Percentiles rank a stretch among this genome's conserved stretches.
These are phyloP conservation scores for Nigrograna mackinnonii DNA, from an alignment of 2,329 filamentous ascomycete genomes.

Conservation along the genomic window DNA sequence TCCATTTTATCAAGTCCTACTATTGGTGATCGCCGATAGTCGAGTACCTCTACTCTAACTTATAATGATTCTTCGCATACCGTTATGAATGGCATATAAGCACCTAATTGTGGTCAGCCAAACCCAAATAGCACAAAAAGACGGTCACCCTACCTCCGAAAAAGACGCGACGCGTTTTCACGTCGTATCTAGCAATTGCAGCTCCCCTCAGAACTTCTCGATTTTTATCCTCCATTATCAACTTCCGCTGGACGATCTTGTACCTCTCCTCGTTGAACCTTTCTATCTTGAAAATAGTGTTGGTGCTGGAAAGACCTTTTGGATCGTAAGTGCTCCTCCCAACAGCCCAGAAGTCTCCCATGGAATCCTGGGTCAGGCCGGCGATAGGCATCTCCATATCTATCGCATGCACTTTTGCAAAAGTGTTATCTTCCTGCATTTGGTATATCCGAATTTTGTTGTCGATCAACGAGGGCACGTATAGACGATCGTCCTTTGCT, in stretches of 20 bases:
- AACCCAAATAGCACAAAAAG: no score
- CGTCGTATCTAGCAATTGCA: slow-evolving; percentile 6
- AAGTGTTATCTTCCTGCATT: neutral
- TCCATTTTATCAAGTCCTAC: no score
- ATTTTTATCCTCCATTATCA: slow-evolving; percentile 10
- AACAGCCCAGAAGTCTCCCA: slow-evolving; percentile 11
- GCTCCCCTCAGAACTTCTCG: slow-evolving; percentile 1
- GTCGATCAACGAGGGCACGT: slow-evolving; percentile 8
- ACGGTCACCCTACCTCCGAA: slow-evolving; percentile 8
- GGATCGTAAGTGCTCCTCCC: slow-evolving; percentile 9
- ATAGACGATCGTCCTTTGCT: slow-evolving; percentile 9
- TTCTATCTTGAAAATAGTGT: slow-evolving; percentile 11
- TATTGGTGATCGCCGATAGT: no score
- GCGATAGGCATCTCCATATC: slow-evolving; percentile 10
- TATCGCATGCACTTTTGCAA: slow-evolving; percentile 6
- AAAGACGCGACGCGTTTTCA: slow-evolving; percentile 6
- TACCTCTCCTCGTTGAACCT: neutral
- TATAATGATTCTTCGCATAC: no score
- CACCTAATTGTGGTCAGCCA: no score
- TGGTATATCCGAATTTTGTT: slow-evolving; percentile 10
- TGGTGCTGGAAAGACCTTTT: slow-evolving; percentile 2
- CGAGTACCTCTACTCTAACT: no score
- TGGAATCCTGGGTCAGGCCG: slow-evolving; percentile 5
- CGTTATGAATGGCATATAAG: no score
- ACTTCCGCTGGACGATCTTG: slow-evolving; percentile 2